Percentiles rank a stretch among this genome's conserved stretches.
phyloP scores from a whole-genome alignment of 73 alveolate species.

The Durusdinium trenchii region DNA sequence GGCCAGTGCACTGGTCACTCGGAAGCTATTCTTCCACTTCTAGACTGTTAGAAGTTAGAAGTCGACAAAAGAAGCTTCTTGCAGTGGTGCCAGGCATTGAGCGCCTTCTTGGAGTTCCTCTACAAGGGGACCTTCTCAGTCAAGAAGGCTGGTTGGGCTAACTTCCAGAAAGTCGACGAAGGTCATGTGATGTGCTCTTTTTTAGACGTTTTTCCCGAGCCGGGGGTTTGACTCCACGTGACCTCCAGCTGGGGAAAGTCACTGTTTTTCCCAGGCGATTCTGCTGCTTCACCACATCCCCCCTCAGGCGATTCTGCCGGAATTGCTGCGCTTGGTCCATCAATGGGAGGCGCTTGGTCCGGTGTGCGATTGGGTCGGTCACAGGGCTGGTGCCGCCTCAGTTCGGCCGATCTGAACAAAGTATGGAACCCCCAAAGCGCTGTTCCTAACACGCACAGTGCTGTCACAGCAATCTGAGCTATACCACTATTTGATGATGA shows the following conservation, averaged over 20 bases:
- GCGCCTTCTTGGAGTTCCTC: conserved; percentile 88
- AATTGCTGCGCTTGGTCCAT: conserved; percentile 69
- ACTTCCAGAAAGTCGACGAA: neutral
- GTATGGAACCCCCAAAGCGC: no score
- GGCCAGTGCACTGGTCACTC: no score
- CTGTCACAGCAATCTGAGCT: neutral
- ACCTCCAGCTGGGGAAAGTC: no score
- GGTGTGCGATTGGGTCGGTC: neutral
- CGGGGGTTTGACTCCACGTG: neutral
- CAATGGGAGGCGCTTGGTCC: conserved; percentile 66
- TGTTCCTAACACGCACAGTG: neutral
- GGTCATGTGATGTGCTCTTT: neutral
- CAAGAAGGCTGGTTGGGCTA: conserved; percentile 43
- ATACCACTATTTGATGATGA: no score
- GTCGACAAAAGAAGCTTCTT: no score
- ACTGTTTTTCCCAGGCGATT: no score
- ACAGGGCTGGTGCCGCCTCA: neutral
- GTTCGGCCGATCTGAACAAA: no score
- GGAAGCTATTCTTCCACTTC: no score
- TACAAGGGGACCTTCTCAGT: conserved; percentile 89
- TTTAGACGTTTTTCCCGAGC: neutral
- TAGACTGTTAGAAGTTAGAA: no score
- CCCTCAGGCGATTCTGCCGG: conserved; percentile 60
- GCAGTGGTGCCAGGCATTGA: conserved; percentile 16
- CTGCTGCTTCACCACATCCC: no score